Evolutionary conservation across 495 filamentous ascomycete genomes (phyloP).

Genomic region (Penicillium paxilli): DNA sequence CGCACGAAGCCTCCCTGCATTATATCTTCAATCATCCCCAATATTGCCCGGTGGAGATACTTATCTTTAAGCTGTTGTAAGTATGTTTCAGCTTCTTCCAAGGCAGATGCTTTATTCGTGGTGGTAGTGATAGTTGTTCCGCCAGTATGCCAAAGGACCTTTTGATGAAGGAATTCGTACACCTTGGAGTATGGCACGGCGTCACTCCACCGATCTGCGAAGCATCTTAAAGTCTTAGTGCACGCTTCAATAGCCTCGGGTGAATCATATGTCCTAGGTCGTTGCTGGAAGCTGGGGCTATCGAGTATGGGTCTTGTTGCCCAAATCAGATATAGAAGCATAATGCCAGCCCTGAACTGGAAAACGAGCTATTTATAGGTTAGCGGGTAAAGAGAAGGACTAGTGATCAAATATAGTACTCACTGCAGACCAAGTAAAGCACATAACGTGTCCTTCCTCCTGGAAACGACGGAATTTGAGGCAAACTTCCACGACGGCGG

Average conservation of each 20-base stretch:
- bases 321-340: slow-evolving; percentile 36
- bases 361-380: slow-evolving; percentile 28
- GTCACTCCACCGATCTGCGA: slow-evolving; percentile 29
- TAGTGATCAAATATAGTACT: slow-evolving; percentile 5
- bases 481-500: slow-evolving; percentile 31
- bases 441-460: slow-evolving; percentile 36
- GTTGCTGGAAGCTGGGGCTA: slow-evolving; percentile 1
- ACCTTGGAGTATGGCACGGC: slow-evolving; percentile 26
- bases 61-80: slow-evolving; percentile 27
- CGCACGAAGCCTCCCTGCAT: slow-evolving; percentile 16
- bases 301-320: slow-evolving; percentile 13
- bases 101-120: not conserved
- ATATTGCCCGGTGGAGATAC: slow-evolving; percentile 29
- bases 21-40: slow-evolving; percentile 38
- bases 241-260: slow-evolving; percentile 26
- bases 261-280: slow-evolving; percentile 6
- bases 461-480: slow-evolving; percentile 28
- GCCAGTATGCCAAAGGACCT: slow-evolving; percentile 2
- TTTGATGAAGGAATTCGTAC: slow-evolving; percentile 23
- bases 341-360: slow-evolving; percentile 32
- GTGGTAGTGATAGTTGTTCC: not conserved
- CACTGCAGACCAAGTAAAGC: slow-evolving; percentile 39
- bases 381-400: not conserved
- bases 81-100: slow-evolving; percentile 20
- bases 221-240: slow-evolving; percentile 21